Percentiles rank a stretch among this genome's conserved stretches.
Evolutionary conservation across 2,329 filamentous ascomycete genomes (phyloP).

Genomic region (Fusarium torulosum): DNA sequence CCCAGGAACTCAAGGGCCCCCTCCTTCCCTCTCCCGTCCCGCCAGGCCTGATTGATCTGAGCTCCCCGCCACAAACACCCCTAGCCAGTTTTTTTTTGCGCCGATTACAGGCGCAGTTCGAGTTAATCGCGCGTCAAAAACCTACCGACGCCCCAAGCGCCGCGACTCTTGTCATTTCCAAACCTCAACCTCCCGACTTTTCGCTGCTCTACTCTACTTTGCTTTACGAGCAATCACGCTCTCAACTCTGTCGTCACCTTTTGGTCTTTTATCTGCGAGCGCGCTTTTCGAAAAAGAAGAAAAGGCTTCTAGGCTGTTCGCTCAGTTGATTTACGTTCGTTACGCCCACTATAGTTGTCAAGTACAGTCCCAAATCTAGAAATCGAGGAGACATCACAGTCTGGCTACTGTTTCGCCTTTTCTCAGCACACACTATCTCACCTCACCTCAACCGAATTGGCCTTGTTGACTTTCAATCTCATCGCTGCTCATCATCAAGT

Average conservation of each 20-base stretch:
- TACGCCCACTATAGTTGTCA: slow-evolving; percentile 16
- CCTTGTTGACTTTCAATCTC: slow-evolving; percentile 18
- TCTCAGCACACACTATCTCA: slow-evolving; percentile 31
- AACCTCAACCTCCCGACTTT: slow-evolving; percentile 32
- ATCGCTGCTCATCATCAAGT: slow-evolving; percentile 7
- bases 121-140: slow-evolving; percentile 52
- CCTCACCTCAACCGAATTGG: slow-evolving; percentile 14
- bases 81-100: slow-evolving; percentile 42
- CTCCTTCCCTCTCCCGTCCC: slow-evolving; percentile 17
- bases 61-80: slow-evolving; percentile 47
- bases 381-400: slow-evolving; percentile 38
- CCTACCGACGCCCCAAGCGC: slow-evolving; percentile 50
- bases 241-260: not conserved
- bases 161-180: slow-evolving; percentile 41
- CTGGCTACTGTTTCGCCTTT: slow-evolving; percentile 42
- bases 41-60: slow-evolving; percentile 43
- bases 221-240: slow-evolving; percentile 10
- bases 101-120: slow-evolving; percentile 47
- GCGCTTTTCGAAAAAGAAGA: slow-evolving; percentile 17
- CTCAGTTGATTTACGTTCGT: slow-evolving; percentile 19
- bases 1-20: slow-evolving; percentile 11
- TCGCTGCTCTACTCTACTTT: slow-evolving; percentile 14
- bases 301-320: slow-evolving; percentile 28
- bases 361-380: slow-evolving; percentile 14
- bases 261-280: slow-evolving; percentile 24